Base-by-base conservation (phyloP, 208 protist genomes). In the Phytomonas serpens region DNA sequence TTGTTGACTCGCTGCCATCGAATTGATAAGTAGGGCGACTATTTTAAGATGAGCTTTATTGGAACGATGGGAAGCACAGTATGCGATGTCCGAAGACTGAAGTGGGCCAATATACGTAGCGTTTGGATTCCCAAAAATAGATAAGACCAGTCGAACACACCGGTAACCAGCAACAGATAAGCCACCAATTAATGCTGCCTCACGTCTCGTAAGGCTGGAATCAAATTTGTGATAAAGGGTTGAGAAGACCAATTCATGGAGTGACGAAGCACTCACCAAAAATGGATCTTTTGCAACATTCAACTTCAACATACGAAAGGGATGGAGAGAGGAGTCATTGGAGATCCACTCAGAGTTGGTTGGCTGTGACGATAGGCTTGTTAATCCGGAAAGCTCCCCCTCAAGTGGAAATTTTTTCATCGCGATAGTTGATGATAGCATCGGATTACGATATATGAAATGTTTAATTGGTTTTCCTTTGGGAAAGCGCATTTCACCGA, bases 221-320 rank as follows among this genome's bases (percentile, higher is more conserved):
- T 86, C 82, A 29, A 74, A 62, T 32, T 47, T 72, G 31, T 63
- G 33, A 13, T 61, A 61, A n/a, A 78, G 71, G 14, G 80, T 71
- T 14, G 65, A 61, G n/a, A 84, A 75, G 19, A 84, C 57, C 42
- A 76, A 33, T 13, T 51, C 30, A 69, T 84, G 80, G 63, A 66
- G 34, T 30, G 42, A 62, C 37, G 42, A 14, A 40, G 77, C 64
- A 32, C 70, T 68, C n/a, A 75, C 64, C 31, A 71, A 37, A 2
- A 68, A 47, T 19, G 71, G 71, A 67, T 74, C 68, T 32, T 64
- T 68, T 13, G 65, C 64, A 47, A 72, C 72, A 47, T 62, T 47
- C n/a, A 79, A 71, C 19, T 47, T 23, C 23, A 79, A 51, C n/a
- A 30, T 29, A 2, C 69, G 76, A 31, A 73, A 79, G 1, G 76